Evolutionary conservation across 305 asterid genomes (phyloP), one percentile per base, ranked within the genome.

Genomic region (Fraxinus nigra): DNA sequence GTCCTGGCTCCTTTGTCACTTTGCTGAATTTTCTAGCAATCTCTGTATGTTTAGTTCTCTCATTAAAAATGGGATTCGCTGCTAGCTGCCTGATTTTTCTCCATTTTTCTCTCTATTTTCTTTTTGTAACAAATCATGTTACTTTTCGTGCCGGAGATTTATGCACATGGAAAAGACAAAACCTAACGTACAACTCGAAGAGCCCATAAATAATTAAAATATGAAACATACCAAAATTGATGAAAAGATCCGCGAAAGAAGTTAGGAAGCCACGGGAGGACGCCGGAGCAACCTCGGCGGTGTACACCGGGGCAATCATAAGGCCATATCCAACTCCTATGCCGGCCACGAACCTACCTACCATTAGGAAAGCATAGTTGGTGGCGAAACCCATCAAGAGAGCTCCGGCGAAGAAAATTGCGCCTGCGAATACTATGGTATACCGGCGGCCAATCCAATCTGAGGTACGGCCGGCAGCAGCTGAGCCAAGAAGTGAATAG

Each of bases 211-310:
- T 74, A 35, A 34, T 35, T 6, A 10, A 40, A 51, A 28, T 48
- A 3, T 6, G n/a, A 35, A 26, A 54, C 85, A 32, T 81, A 93
- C 97, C 98, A 70, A 86, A 84, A 79, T 92, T 93, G 83, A 91
- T 89, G 89, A 93, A 91, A 35, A 93, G 92, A 83, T 91, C 95
- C 7, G 97, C 93, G 72, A 93, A 93, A 24, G 95, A 91, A 59
- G 91, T 67, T 82, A 93, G 94, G 82, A 92, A 93, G 26, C 97
- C 97, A 5, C 95, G 88, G 33, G 90, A 79, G n/a, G 92, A 84
- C n/a, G 91, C 90, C 81, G 97, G 97, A 20, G 97, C 85, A 38
- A 93, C 89, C 90, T 93, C 97, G 1, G 97, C 93, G 69, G 98
- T 89, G 91, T 93, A 93, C 4, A 93, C 94, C 20, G 98, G 97